A percentile compares a stretch with the other conserved stretches of the same genome.
Evolutionary conservation across 2,329 filamentous ascomycete species (phyloP).

Genomic region (Trematosphaeria pertusa): DNA sequence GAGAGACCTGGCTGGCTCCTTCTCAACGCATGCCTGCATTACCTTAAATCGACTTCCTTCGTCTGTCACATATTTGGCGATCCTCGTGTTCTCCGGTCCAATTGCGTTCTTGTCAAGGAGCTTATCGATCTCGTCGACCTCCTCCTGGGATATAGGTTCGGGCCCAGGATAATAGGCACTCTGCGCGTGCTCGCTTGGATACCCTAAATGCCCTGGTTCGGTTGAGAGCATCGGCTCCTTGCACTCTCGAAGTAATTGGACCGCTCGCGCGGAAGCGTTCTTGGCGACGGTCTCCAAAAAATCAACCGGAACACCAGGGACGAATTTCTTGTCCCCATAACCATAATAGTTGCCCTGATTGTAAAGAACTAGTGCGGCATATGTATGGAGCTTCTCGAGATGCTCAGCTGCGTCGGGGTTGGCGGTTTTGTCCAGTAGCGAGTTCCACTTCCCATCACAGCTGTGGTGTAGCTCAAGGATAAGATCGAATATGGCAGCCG

Average conservation of each 20-base stretch:
- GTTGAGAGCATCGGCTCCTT: conserved; percentile 10
- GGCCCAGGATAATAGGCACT: conserved; percentile 19
- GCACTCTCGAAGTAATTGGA: conserved; percentile 4
- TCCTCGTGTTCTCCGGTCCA: conserved; percentile 23
- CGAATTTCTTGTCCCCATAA: conserved; percentile 84
- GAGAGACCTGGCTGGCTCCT: conserved; percentile 66
- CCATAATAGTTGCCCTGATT: conserved; percentile 79
- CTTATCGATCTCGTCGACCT: conserved; percentile 10
- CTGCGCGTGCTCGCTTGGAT: conserved; percentile 14
- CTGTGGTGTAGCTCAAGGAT: conserved; percentile 75
- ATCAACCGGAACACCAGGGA: conserved; percentile 61
- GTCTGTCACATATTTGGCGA: conserved; percentile 7
- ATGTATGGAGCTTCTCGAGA: conserved; percentile 68
- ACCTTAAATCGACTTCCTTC: conserved; percentile 10
- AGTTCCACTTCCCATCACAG: conserved; percentile 76
- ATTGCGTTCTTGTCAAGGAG: conserved; percentile 13
- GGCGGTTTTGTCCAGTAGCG: conserved; percentile 67
- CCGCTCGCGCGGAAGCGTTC: too few relatives aligned
- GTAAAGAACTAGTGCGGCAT: conserved; percentile 78
- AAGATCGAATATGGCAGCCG: conserved; percentile 80
- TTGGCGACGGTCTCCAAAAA: conserved; percentile 7
- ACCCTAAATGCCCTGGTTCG: conserved; percentile 16
- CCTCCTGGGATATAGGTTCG: conserved; percentile 11
- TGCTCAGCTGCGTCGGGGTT: too few relatives aligned
- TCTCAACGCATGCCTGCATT: conserved; percentile 63